Conservation (phyloP, 2,329 filamentous ascomycete species). For the Emmonsiellopsis sp. region DNA sequence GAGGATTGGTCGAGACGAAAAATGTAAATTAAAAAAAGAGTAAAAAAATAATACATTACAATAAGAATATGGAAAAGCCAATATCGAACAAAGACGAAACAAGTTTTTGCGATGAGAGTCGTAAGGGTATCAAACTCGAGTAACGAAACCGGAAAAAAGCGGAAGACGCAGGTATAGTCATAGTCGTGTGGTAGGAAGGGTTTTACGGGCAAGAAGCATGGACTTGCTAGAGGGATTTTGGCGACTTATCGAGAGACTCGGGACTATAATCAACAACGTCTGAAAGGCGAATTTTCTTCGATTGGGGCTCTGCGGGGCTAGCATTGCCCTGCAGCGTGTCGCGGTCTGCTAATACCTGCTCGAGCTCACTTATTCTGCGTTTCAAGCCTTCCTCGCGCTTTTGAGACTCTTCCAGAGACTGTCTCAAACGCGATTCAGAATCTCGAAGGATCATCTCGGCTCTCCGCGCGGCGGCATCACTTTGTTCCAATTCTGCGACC, state of each 20-base stretch:
- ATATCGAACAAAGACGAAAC: not conserved
- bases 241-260: conserved; percentile 10
- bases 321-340: conserved; percentile 13
- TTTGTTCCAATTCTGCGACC: conserved; percentile 66
- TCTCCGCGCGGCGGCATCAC: conserved; percentile 58
- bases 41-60: conserved; percentile 2
- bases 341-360: conserved; percentile 40
- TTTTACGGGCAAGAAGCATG: not conserved
- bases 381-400: conserved; percentile 73
- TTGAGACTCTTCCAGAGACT: conserved; percentile 66
- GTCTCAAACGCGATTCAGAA: conserved; percentile 46
- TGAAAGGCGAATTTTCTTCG: conserved; percentile 49
- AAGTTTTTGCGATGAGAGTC: conserved; percentile 1
- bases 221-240: not conserved
- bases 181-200: not conserved
- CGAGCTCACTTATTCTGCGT: conserved; percentile 68
- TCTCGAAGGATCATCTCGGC: conserved; percentile 47
- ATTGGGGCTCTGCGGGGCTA: conserved; percentile 35
- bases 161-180: not conserved
- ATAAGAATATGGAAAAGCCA: not conserved
- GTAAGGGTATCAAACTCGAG: conserved; percentile 6
- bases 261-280: conserved; percentile 41
- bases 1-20: not conserved
- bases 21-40: not conserved
- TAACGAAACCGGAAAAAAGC: not conserved